Percentiles rank a stretch among this genome's conserved stretches.
Conservation (phyloP, 2,329 filamentous ascomycete species). For the Claviceps humidiphila region DNA sequence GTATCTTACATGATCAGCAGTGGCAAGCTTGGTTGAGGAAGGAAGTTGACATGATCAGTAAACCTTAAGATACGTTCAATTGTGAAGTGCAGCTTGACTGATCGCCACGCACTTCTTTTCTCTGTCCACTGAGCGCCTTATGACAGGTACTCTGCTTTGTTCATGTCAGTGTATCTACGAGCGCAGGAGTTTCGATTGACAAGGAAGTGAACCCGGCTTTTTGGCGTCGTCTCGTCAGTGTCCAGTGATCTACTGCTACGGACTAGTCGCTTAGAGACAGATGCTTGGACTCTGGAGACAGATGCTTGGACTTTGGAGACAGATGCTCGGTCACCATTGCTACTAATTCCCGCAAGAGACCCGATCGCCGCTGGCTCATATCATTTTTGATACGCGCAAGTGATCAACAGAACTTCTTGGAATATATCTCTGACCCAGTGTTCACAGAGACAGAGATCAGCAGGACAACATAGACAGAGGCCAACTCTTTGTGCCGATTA, state of each 20-base stretch:
- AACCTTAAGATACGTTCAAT: background rate
- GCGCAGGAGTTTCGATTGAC: background rate
- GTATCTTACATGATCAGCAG: conserved; percentile 28
- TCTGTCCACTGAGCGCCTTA: background rate
- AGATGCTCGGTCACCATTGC: conserved; percentile 4
- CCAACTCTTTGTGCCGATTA: background rate
- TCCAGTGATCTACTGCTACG: conserved; percentile 8
- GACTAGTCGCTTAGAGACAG: conserved; percentile 9
- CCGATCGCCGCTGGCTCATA: conserved; percentile 3
- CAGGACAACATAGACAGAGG: conserved; percentile 9
- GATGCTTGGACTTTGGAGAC: too few species aligned
- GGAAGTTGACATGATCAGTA: background rate
- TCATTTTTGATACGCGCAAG: conserved; percentile 5
- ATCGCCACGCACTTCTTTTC: background rate
- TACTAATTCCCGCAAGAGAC: conserved; percentile 7
- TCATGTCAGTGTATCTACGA: background rate
- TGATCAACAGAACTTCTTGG: conserved; percentile 8
- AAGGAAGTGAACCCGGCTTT: conserved; percentile 2
- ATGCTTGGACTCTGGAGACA: background rate
- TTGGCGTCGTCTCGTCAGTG: background rate
- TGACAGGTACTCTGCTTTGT: background rate
- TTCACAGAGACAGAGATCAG: conserved; percentile 8
- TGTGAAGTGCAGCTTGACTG: background rate
- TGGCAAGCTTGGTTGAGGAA: background rate
- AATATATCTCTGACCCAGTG: conserved; percentile 7